Conservation (phyloP, 2,329 filamentous ascomycete genomes). For the Sclerotinia subarctica region DNA sequence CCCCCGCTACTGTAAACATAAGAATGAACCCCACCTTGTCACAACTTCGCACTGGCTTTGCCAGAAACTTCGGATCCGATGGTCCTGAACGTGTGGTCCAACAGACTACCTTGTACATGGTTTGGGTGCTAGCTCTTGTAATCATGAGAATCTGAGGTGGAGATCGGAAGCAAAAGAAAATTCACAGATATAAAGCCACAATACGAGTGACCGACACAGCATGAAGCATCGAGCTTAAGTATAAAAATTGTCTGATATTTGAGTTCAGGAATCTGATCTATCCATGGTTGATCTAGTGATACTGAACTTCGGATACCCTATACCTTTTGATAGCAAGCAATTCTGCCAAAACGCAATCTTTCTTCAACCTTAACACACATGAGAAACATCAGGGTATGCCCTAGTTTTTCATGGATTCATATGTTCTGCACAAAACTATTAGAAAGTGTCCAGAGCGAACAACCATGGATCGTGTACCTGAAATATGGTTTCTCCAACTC, state of each 20-base stretch:
- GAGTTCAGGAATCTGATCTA: conserved; percentile 9
- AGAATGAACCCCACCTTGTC: conserved; percentile 2
- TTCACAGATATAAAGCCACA: neutral
- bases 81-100: neutral
- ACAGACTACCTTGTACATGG: neutral
- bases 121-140: neutral
- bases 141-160: neutral
- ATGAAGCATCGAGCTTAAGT: conserved; percentile 1
- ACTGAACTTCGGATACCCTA: conserved; percentile 17
- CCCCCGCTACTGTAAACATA: conserved; percentile 15
- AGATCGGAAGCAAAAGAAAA: neutral
- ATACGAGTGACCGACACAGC: neutral
- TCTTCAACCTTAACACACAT: conserved; percentile 19
- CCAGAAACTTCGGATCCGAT: conserved; percentile 8
- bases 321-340: conserved; percentile 18
- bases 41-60: conserved; percentile 2
- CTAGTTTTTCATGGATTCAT: conserved; percentile 20
- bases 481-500: conserved; percentile 34
- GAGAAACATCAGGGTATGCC: conserved; percentile 20
- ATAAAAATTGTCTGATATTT: conserved; percentile 18
- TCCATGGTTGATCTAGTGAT: conserved; percentile 10
- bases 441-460: neutral
- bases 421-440: conserved; percentile 11
- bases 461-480: conserved; percentile 12
- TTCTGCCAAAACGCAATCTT: conserved; percentile 21